Evolutionary conservation across 2,329 filamentous ascomycete species (phyloP), one percentile per base, ranked within the genome.

Genomic region (Didymella arachidicola): DNA sequence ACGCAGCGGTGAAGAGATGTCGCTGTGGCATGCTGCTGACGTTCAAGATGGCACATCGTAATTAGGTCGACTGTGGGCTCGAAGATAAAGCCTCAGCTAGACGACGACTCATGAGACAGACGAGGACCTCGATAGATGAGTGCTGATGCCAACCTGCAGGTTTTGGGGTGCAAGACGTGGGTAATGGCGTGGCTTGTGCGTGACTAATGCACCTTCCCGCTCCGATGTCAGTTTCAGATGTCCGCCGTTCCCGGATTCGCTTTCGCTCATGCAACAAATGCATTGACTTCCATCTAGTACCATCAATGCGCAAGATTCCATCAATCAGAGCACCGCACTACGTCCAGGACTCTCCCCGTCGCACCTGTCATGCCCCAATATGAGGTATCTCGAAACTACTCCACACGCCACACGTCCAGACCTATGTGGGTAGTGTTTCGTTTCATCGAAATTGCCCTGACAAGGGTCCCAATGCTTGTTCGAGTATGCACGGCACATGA

Each of bases 401-500:
- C 39, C 55, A 46, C 39, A 57, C 50, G 56, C 53, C 53, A 59
- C 53, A 61, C 46, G 41, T 50, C 59, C 59, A 41, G 56, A 62
- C 53, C 54, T 47, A 44, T 52, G 44, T 42, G 45, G 22, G 56
- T 14, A 29, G 32, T 46, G 51, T 60, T 59, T 60, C 42, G 66
- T 70, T 68, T 67, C 67, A 67, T 41, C 59, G 42, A 64, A 64
- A 62, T 63, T 62, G 57, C 27, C 22, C 32, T 26, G 47, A 44
- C 62, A 58, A 43, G 62, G 62, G 49, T 55, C 19, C 25, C 26
- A 27, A 30, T 51, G 48, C 55, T 53, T 50, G 46, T 54, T 53
- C 32, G 42, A 53, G 45, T 7, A 32, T 41, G 36, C 36, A 56
- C 60, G 58, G 60, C 57, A 57, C 53, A 41, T 43, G 51, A 60